phyloP scores from a whole-genome alignment of 1,284 basidiomycete genomes.

The Trametes versicolor region DNA sequence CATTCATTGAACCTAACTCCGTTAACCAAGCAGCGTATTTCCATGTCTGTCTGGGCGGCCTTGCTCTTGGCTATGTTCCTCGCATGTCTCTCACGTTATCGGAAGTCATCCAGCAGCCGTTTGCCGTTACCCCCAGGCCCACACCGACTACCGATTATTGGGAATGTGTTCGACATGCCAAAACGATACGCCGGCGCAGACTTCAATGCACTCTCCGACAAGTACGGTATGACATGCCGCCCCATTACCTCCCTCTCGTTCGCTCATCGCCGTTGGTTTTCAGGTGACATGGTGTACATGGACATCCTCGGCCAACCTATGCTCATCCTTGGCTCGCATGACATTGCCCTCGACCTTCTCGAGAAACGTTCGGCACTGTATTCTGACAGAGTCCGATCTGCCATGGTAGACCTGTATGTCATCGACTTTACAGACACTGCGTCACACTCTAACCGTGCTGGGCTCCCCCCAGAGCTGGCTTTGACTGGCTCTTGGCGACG shows the following conservation, averaged over 20 bases:
- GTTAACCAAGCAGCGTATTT: too few relatives aligned
- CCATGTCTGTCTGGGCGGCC: neutral
- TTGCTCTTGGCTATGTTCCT: neutral
- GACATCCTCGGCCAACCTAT: conserved; percentile 37
- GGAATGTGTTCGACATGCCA: conserved; percentile 20
- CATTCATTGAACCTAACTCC: too few relatives aligned
- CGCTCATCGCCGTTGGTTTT: neutral
- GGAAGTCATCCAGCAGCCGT: neutral
- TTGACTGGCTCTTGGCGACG: conserved; percentile 9
- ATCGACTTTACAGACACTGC: neutral
- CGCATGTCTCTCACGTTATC: neutral
- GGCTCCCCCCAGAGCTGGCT: neutral
- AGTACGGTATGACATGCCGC: conserved; percentile 11
- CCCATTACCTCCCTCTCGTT: neutral
- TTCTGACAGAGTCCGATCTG: conserved; percentile 21
- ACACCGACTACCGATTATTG: conserved; percentile 14
- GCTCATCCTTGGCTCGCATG: conserved; percentile 39
- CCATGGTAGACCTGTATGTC: conserved; percentile 28
- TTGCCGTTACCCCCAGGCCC: conserved; percentile 19
- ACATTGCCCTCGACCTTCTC: conserved; percentile 30
- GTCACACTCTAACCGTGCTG: too few relatives aligned
- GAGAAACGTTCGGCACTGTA: conserved; percentile 34
- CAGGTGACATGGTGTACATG: conserved; percentile 40
- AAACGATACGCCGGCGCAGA: neutral
- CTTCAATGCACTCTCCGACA: conserved; percentile 4